Conservation (phyloP, 768 basidiomycete genomes). For the Pisolithus marmoratus region DNA sequence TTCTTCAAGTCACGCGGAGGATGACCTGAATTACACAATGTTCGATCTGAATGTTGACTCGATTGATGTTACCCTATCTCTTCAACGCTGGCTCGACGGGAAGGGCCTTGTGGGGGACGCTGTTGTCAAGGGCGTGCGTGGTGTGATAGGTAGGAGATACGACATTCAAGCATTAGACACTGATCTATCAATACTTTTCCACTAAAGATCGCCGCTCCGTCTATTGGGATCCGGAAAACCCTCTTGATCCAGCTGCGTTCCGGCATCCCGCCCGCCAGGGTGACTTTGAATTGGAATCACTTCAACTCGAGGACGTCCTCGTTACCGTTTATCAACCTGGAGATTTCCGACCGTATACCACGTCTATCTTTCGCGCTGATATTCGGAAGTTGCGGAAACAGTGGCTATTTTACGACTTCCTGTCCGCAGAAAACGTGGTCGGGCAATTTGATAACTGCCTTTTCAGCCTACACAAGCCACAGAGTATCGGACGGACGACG, state of each 20-base stretch:
- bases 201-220: conserved; percentile 78
- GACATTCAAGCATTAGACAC: neutral
- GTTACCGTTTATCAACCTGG: conserved; percentile 93
- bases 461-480: conserved; percentile 93
- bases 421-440: conserved; percentile 87
- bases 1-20: conserved; percentile 30
- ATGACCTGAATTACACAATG: conserved; percentile 75
- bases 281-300: conserved; percentile 87
- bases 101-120: conserved; percentile 91
- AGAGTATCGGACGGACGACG: conserved; percentile 88
- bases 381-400: conserved; percentile 79
- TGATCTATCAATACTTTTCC: neutral
- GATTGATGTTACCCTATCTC: conserved; percentile 89
- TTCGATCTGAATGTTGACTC: conserved; percentile 93
- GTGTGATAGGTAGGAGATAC: conserved; percentile 67
- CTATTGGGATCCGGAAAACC: conserved; percentile 78
- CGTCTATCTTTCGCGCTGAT: conserved; percentile 91
- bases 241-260: conserved; percentile 74
- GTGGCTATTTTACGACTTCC: conserved; percentile 94
- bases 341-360: conserved; percentile 85
- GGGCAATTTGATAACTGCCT: conserved; percentile 98
- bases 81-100: conserved; percentile 91
- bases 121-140: conserved; percentile 89
- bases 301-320: conserved; percentile 89
- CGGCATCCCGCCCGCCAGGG: conserved; percentile 69